Percentiles rank a stretch among this genome's conserved stretches.
Conservation (phyloP, 768 basidiomycete species). For the Xerocomus spinulosus region DNA sequence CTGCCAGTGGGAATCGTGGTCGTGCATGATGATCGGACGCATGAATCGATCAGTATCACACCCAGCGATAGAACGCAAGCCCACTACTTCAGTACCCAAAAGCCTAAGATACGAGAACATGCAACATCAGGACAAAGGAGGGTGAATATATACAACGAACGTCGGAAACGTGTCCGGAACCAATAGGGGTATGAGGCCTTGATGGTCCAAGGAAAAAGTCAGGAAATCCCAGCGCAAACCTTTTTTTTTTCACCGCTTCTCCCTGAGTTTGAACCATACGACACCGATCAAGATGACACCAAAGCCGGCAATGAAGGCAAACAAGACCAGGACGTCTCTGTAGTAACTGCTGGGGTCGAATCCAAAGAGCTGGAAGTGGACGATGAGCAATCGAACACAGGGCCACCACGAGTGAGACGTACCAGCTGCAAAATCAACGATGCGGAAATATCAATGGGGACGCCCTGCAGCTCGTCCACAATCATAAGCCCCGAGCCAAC, state of each 20-base stretch:
- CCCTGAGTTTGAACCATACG: constrained; percentile 75
- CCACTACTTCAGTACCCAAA: too few species aligned
- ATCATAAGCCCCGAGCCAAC: constrained; percentile 87
- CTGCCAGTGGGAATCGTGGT: too few species aligned
- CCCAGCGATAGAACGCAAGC: too few species aligned
- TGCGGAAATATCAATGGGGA: constrained; percentile 78
- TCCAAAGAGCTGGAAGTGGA: constrained; percentile 64
- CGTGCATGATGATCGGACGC: too few species aligned
- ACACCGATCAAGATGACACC: constrained; percentile 64
- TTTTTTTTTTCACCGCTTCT: constrained; percentile 50
- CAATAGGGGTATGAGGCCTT: neutral
- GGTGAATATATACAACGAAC: neutral
- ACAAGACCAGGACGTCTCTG: constrained; percentile 81
- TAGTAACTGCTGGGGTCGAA: constrained; percentile 82
- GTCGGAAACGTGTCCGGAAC: neutral
- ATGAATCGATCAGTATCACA: too few species aligned
- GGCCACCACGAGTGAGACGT: constrained; percentile 19
- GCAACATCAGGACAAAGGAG: neutral
- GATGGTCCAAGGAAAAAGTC: neutral
- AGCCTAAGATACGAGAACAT: too few species aligned
- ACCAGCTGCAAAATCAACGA: constrained; percentile 82
- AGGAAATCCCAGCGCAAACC: neutral
- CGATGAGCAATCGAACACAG: neutral
- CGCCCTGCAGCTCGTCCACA: constrained; percentile 69
- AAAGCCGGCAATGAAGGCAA: constrained; percentile 82